A percentile compares a stretch with the other conserved stretches of the same genome.
These are phyloP conservation scores for Sporothrix variecibatus DNA, from an alignment of 2,329 filamentous ascomycete species.

Conservation along the genomic window DNA sequence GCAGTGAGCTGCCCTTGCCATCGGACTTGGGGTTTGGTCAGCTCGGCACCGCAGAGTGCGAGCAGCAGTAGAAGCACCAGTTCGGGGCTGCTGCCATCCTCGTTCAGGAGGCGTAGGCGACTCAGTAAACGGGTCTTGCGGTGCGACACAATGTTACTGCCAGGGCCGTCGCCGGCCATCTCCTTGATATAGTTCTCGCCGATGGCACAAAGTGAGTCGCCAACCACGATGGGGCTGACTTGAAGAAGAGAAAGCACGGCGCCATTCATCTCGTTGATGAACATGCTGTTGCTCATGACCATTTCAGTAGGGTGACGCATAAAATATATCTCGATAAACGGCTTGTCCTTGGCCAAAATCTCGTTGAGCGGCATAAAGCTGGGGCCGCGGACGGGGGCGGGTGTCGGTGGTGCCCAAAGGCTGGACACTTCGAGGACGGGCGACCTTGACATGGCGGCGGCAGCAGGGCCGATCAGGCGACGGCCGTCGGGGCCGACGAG, in stretches of 20 bases:
- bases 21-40: constrained; percentile 28
- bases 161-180: neutral
- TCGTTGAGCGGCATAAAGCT: constrained; percentile 27
- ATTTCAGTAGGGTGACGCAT: constrained; percentile 29
- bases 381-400: constrained; percentile 24
- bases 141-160: constrained; percentile 18
- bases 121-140: constrained; percentile 27
- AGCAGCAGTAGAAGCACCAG: constrained; percentile 28
- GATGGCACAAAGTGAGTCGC: constrained; percentile 30
- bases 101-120: constrained; percentile 26
- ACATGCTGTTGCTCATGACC: constrained; percentile 29
- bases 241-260: constrained; percentile 28
- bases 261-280: constrained; percentile 31
- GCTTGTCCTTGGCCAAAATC: constrained; percentile 26
- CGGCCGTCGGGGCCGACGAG: constrained; percentile 22
- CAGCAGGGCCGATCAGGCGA: constrained; percentile 17
- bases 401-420: constrained; percentile 20
- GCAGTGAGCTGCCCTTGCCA: constrained; percentile 27
- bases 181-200: constrained; percentile 30
- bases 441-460: constrained; percentile 5
- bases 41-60: constrained; percentile 32
- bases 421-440: constrained; percentile 23
- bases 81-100: constrained; percentile 26
- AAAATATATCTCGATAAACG: constrained; percentile 31
- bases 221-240: constrained; percentile 25